Percentiles rank a stretch among this genome's conserved stretches.
These are phyloP conservation scores for Jaapia argillacea DNA, from an alignment of 768 basidiomycete genomes.

Conservation along the genomic window DNA sequence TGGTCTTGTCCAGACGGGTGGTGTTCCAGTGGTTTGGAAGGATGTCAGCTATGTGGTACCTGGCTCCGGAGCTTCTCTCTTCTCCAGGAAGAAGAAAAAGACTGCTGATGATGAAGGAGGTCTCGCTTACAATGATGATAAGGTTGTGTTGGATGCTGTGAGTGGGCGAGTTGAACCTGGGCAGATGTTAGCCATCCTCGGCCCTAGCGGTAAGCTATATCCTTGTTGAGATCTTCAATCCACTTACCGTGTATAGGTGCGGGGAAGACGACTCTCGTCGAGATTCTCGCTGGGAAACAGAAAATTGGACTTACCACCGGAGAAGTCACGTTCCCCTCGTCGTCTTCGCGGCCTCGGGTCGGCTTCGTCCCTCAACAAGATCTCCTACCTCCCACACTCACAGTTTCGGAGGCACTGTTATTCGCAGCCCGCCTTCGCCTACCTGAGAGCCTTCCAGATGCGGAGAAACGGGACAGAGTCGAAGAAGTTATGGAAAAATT, in stretches of 20 bases:
- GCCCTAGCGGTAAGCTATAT: constrained; percentile 62
- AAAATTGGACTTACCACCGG: constrained; percentile 70
- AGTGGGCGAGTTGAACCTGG: constrained; percentile 68
- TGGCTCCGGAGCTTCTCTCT: constrained; percentile 6
- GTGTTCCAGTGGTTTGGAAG: constrained; percentile 58
- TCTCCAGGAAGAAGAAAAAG: constrained; percentile 7
- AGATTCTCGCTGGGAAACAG: constrained; percentile 76
- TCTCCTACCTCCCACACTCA: constrained; percentile 58
- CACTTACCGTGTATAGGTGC: constrained; percentile 36
- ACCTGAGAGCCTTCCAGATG: constrained; percentile 55
- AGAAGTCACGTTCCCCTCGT: constrained; percentile 40
- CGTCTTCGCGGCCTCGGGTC: constrained; percentile 35
- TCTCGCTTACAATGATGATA: constrained; percentile 32
- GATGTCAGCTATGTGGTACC: constrained; percentile 59
- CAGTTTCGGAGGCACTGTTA: constrained; percentile 50
- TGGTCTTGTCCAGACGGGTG: constrained; percentile 31
- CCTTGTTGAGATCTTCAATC: not conserved
- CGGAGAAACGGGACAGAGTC: constrained; percentile 60
- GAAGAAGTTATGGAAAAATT: constrained; percentile 66
- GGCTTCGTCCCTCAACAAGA: constrained; percentile 89
- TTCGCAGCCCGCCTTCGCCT: constrained; percentile 83
- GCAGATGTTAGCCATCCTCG: constrained; percentile 85
- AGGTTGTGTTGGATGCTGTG: constrained; percentile 60
- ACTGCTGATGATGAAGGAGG: too few relatives aligned
- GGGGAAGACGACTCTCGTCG: constrained; percentile 87